Evolutionary conservation across 2,329 filamentous ascomycete species (phyloP), one percentile per base, ranked within the genome.

Genomic region (Colletotrichum camelliae): DNA sequence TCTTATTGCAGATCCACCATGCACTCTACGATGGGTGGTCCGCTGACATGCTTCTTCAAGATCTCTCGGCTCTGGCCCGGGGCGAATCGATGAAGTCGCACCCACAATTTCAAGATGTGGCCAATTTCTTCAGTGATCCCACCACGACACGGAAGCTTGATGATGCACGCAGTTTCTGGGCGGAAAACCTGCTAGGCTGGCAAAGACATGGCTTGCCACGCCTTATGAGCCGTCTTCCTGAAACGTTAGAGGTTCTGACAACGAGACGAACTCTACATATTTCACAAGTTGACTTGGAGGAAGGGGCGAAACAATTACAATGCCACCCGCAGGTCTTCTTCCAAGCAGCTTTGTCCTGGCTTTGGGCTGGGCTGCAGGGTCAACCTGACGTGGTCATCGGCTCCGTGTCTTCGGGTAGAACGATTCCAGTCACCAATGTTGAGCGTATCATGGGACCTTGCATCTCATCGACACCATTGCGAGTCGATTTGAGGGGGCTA

Each of bases 11-110:
- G 15, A 86, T 97, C 0, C 96, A 98, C 81, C 96, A 98, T 83
- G 92, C 95, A 1, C 82, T 97, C 1, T 98, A 98, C 81, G 96
- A 98, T 83, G 96, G 96, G n/a, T 98, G 96, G 96, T 96, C 95
- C 0, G 89, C 96, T 81, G 94, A 98, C 67, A 86, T 96, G 35
- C 84, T 97, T 0, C 79, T 95, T 16, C 85, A 89, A 31, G 95
- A 98, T 81, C 85, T 98, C 6, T 87, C 89, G 5, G 80, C 80
- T 0, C 78, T 94, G 2, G 80, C 94, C 0, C 66, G 67, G 33
- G 81, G 82, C 10, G 69, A 77, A 2, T 16, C 66, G 6, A 77
- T 85, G 2, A 48, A 78, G 1, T 57, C 79, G 1, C 87, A 93
- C 33, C 90, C 91, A 1, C 88, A 92, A 31, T 98, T 95, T 79